phyloP scores from a whole-genome alignment of 2,329 filamentous ascomycete genomes.

The Aspergillus novofumigatus region DNA sequence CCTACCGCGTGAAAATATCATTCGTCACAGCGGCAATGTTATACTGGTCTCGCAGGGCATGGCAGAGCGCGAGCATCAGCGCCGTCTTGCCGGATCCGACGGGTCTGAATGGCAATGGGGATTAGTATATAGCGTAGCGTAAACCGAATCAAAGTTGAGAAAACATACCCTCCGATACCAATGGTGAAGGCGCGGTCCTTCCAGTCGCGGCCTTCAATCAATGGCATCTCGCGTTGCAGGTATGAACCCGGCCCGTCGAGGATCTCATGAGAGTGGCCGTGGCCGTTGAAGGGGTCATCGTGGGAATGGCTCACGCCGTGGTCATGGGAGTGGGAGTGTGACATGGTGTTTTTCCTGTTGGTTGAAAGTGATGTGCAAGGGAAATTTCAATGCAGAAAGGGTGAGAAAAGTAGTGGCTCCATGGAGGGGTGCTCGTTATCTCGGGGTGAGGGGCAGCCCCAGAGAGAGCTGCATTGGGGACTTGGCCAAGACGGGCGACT shows the following conservation, averaged over 20 bases:
- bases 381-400: background rate
- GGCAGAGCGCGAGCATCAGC: slow-evolving; percentile 90
- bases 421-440: background rate
- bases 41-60: slow-evolving; percentile 72
- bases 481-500: background rate
- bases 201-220: slow-evolving; percentile 85
- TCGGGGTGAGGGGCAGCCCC: background rate
- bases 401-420: background rate
- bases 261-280: slow-evolving; percentile 95
- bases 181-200: slow-evolving; percentile 86
- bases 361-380: background rate
- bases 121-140: background rate
- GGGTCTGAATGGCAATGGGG: slow-evolving; percentile 53
- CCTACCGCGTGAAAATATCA: slow-evolving; percentile 88
- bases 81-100: slow-evolving; percentile 97
- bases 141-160: background rate
- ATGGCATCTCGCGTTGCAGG: slow-evolving; percentile 85
- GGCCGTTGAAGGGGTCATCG: slow-evolving; percentile 55
- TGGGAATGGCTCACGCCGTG: slow-evolving; percentile 44
- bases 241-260: slow-evolving; percentile 91
- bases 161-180: slow-evolving; percentile 86
- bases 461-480: background rate
- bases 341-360: slow-evolving; percentile 14
- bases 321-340: slow-evolving; percentile 41
- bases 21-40: slow-evolving; percentile 95